Percentiles rank a stretch among this genome's conserved stretches.
phyloP scores from a whole-genome alignment of 1,139 yeast species.

The Eremothecium gossypii region DNA sequence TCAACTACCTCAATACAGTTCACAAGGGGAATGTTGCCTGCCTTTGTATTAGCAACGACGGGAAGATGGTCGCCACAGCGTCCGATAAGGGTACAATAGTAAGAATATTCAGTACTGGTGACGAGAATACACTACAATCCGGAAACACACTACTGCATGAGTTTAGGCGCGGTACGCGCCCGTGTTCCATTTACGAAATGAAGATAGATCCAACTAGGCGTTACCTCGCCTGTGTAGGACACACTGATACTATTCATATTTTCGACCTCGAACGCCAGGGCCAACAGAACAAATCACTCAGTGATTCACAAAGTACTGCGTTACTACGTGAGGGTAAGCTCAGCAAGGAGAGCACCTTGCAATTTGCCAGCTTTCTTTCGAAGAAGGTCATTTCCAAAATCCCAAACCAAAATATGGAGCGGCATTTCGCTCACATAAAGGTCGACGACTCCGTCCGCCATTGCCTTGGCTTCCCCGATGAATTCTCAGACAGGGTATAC shows the following conservation, averaged over 20 bases:
- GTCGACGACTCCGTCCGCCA: conserved; percentile 16
- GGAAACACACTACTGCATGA: conserved; percentile 35
- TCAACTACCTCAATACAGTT: conserved; percentile 40
- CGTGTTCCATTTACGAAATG: conserved; percentile 46
- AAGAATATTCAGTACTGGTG: conserved; percentile 39
- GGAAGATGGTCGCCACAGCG: conserved; percentile 53
- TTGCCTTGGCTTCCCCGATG: conserved; percentile 27
- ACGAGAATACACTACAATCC: conserved; percentile 7
- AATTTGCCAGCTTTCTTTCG: conserved; percentile 20
- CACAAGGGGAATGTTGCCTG: conserved; percentile 25
- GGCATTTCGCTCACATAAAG: conserved; percentile 27
- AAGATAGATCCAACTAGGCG: conserved; percentile 43
- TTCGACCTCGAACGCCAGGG: conserved; percentile 35
- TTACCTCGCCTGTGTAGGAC: conserved; percentile 57
- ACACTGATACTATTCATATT: conserved; percentile 60
- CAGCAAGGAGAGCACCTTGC: conserved; percentile 11
- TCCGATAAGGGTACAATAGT: conserved; percentile 66
- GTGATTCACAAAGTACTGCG: conserved; percentile 1
- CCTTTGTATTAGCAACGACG: conserved; percentile 37
- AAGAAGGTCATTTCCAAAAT: conserved; percentile 22
- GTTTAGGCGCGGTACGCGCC: conserved; percentile 62
- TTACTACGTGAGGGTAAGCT: conserved; percentile 6
- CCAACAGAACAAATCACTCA: conserved; percentile 6
- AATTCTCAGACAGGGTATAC: conserved; percentile 22
- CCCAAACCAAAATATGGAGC: conserved; percentile 23